phyloP scores from a whole-genome alignment of 2,329 filamentous ascomycete genomes.

The Daldinia sp. region DNA sequence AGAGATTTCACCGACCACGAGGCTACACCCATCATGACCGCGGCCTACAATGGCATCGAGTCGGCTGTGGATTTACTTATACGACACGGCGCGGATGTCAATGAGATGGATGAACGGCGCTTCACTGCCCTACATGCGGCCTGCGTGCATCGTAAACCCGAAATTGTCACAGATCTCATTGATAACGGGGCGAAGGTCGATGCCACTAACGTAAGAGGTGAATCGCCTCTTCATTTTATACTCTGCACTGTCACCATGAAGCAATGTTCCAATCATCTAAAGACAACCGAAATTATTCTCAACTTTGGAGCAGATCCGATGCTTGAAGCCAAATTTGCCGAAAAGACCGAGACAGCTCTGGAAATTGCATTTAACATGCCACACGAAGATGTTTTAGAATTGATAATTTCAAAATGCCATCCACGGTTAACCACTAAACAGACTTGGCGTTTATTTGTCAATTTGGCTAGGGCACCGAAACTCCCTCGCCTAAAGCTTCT shows the following conservation, averaged over 20 bases:
- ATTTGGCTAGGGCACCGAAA: background rate
- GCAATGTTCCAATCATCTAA: background rate
- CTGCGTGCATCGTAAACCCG: background rate
- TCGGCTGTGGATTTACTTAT: slow-evolving; percentile 7
- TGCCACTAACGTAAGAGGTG: background rate
- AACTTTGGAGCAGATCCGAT: slow-evolving; percentile 7
- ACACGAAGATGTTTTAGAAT: background rate
- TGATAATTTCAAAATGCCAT: slow-evolving; percentile 5
- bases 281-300: slow-evolving; percentile 5
- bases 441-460: slow-evolving; percentile 1
- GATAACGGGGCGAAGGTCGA: slow-evolving; percentile 4
- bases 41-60: background rate
- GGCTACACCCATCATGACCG: slow-evolving; percentile 4
- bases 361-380: background rate
- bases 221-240: slow-evolving; percentile 9
- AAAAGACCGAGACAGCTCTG: background rate
- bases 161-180: slow-evolving; percentile 3
- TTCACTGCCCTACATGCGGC: slow-evolving; percentile 15
- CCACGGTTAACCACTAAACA: background rate
- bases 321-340: background rate
- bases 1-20: background rate
- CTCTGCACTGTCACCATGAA: background rate
- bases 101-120: background rate
- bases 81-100: slow-evolving; percentile 6
- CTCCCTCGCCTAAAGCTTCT: background rate